These are phyloP conservation scores for Tilletia walkeri DNA, from an alignment of 1,284 basidiomycete species.

Conservation along the genomic window DNA sequence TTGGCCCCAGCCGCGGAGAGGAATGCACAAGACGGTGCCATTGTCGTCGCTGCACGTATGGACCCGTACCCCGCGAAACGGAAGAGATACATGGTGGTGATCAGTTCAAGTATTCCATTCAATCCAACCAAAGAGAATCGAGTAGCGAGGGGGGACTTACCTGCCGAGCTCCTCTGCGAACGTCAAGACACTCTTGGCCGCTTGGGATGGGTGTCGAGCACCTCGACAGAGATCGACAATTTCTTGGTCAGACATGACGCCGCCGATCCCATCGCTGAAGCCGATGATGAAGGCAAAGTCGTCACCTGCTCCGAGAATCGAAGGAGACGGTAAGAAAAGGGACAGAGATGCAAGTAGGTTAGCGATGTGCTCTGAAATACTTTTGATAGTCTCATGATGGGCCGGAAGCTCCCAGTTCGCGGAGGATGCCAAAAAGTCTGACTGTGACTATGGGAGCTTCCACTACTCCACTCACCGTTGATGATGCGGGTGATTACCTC, in stretches of 20 bases:
- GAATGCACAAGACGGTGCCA: constrained; percentile 85
- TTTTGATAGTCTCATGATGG: no score
- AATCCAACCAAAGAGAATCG: not conserved
- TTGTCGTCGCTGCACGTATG: constrained; percentile 72
- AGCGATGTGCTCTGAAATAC: no score
- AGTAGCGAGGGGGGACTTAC: constrained; percentile 23
- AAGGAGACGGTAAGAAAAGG: not conserved
- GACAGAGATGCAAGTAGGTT: not conserved
- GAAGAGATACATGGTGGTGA: not conserved
- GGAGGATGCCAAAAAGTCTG: no score
- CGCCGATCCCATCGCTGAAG: constrained; percentile 76
- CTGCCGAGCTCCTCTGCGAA: constrained; percentile 82
- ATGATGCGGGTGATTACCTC: constrained; percentile 80
- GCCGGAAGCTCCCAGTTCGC: no score
- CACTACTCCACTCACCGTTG: constrained; percentile 61
- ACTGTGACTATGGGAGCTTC: not conserved
- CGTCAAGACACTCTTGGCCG: constrained; percentile 76
- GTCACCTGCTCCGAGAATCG: constrained; percentile 24
- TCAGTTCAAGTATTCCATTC: not conserved
- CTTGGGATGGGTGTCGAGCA: constrained; percentile 70
- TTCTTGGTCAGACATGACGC: constrained; percentile 87
- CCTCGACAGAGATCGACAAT: constrained; percentile 82
- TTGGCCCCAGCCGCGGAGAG: constrained; percentile 85
- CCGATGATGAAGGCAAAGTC: constrained; percentile 45
- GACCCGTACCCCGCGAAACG: not conserved